phyloP scores from a whole-genome alignment of 176 grass and related monocot species.

The Phoenix roebelenii region DNA sequence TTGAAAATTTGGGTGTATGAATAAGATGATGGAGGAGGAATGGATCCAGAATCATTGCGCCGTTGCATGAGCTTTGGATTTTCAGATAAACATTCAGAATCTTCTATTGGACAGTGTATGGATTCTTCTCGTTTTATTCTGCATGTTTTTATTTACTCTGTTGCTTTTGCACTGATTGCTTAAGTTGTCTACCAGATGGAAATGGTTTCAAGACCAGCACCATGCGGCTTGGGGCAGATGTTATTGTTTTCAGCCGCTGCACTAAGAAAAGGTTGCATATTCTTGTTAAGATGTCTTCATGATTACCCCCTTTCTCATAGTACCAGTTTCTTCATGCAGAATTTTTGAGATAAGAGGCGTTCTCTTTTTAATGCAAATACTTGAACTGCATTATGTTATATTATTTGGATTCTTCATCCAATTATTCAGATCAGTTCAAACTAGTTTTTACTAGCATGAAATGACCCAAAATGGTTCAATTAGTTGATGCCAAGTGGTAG shows the following conservation, averaged over 20 bases:
- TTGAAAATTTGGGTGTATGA: conserved; percentile 1
- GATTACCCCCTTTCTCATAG: too few species aligned
- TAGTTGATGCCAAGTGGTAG: too few species aligned
- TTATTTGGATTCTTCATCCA: too few species aligned
- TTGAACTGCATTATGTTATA: too few species aligned
- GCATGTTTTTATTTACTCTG: conserved; percentile 25
- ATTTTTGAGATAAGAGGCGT: too few species aligned
- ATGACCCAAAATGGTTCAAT: too few species aligned
- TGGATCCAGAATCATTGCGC: conserved; percentile 68
- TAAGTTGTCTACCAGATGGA: conserved; percentile 59
- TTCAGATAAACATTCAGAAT: conserved; percentile 88
- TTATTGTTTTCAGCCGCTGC: conserved; percentile 77
- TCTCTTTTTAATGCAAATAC: too few species aligned
- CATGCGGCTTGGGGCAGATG: conserved; percentile 96
- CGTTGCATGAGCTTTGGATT: conserved; percentile 97
- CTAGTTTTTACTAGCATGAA: too few species aligned
- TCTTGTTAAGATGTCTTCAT: too few species aligned
- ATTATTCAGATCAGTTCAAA: too few species aligned
- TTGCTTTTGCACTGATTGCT: conserved; percentile 11
- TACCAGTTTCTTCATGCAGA: too few species aligned
- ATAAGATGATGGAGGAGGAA: conserved; percentile 95
- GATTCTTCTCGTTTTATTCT: conserved; percentile 12
- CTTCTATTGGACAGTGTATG: conserved; percentile 92
- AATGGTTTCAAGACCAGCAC: conserved; percentile 99
- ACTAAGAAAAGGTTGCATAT: conserved; percentile 41